phyloP scores from a whole-genome alignment of 2,329 filamentous ascomycete species.

The Colletotrichum sp. region DNA sequence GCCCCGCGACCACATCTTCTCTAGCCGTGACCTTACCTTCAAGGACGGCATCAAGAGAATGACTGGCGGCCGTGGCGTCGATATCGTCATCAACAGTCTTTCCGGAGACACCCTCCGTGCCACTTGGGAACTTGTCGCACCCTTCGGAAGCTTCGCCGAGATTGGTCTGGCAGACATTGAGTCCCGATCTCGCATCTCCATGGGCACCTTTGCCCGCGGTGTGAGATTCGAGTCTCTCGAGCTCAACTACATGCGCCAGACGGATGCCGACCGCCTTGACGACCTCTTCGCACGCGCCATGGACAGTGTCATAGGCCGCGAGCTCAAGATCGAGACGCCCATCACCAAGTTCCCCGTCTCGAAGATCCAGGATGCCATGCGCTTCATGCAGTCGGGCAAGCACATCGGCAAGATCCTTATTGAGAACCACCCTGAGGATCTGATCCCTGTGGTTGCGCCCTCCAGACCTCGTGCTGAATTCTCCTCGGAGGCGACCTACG shows the following conservation, averaged over 20 bases:
- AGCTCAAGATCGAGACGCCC: constrained; percentile 29
- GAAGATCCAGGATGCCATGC: constrained; percentile 37
- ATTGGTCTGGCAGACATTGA: constrained; percentile 45
- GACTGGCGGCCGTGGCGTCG: constrained; percentile 36
- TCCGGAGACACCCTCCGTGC: constrained; percentile 45
- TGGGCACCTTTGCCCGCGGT: constrained; percentile 41
- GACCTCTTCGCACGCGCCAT: constrained; percentile 25
- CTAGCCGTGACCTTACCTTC: constrained; percentile 33
- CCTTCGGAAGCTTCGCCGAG: constrained; percentile 51
- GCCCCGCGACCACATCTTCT: constrained; percentile 30
- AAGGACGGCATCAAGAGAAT: constrained; percentile 28
- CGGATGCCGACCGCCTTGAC: constrained; percentile 45
- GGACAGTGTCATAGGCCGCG: constrained; percentile 18
- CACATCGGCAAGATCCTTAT: constrained; percentile 44
- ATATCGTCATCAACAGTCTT: constrained; percentile 46
- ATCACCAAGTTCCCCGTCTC: constrained; percentile 28
- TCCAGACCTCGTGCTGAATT: not conserved
- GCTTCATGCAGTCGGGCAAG: constrained; percentile 38
- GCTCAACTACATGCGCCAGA: constrained; percentile 49
- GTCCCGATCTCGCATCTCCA: constrained; percentile 48
- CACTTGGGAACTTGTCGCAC: constrained; percentile 48
- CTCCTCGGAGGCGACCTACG: not conserved
- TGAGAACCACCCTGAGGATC: not conserved
- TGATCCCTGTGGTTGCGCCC: not conserved
- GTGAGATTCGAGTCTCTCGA: constrained; percentile 6